Evolutionary conservation across 1,284 basidiomycete species (phyloP), one percentile per base, ranked within the genome.

Genomic region (Ustilago hordei): DNA sequence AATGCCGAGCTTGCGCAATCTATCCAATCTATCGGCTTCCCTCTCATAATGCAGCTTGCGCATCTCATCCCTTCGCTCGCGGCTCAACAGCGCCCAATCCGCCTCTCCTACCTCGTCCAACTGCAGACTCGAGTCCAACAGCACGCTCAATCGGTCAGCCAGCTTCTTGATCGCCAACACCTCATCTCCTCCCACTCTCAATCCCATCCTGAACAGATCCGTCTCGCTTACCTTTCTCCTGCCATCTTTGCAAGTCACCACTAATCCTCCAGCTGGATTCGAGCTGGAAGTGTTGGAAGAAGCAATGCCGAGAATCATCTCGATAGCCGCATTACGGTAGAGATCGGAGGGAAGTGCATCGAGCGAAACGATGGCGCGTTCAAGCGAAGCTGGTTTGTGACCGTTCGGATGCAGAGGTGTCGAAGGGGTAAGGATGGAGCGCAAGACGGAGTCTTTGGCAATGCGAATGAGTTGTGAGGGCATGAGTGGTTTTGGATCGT

Each of bases 241-340:
- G 2, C 69, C 77, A 34, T 70, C 73, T 23, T 61, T 71, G 2
- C 54, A 61, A 0, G 39, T 34, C 52, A 64, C 66, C 41, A 60
- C 69, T 34, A 69, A 41, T 23, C 63, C 52, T 19, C 38, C 48
- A 39, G 71, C 50, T 55, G 59, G 41, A 50, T 67, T 45, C n/a
- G 43, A 45, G n/a, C 43, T 59, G 65, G 59, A 48, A 63, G 81
- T 12, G 72, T 45, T 50, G 55, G 68, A 43, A 61, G 72, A 55
- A 35, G 78, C 68, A 19, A 85, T 78, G 28, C 84, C 84, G 23
- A 86, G 79, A 43, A 86, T 83, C 66, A 85, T 79, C 70, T 86
- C 80, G 55, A 86, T 65, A 38, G 84, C 84, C 3, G 84, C 77
- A 28, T 75, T 69, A 17, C 83, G 79, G 58, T 86, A 82, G 13